Evolutionary conservation across 345 rosid genomes (phyloP).

Genomic region (Sonneratia caseolaris): DNA sequence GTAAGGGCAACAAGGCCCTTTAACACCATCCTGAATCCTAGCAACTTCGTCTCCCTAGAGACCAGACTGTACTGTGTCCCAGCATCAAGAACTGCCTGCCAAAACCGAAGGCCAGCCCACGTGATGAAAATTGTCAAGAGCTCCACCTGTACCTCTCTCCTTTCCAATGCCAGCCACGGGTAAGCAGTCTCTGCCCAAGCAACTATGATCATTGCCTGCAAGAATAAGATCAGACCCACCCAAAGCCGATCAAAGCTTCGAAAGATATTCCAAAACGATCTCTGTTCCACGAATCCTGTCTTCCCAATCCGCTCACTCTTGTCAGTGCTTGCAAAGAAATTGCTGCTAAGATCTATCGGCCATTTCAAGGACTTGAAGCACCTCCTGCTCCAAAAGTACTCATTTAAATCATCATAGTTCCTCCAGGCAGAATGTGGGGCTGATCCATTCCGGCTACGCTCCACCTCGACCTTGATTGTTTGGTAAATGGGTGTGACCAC

Average conservation of each 20-base stretch:
- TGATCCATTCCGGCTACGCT: conserved; percentile 58
- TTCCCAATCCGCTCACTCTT: conserved; percentile 54
- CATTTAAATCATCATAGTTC: conserved; percentile 84
- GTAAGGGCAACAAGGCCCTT: conserved; percentile 52
- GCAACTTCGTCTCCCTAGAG: conserved; percentile 46
- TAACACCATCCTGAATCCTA: conserved; percentile 66
- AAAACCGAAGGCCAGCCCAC: conserved; percentile 63
- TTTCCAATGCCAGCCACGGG: conserved; percentile 52
- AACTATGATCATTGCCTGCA: conserved; percentile 66
- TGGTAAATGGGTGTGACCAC: conserved; percentile 62
- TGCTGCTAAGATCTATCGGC: conserved; percentile 49
- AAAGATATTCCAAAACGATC: conserved; percentile 74
- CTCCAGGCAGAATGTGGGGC: conserved; percentile 81
- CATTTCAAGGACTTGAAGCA: conserved; percentile 64
- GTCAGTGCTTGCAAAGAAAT: conserved; percentile 27
- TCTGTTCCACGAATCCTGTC: conserved; percentile 85
- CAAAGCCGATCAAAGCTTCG: conserved; percentile 78
- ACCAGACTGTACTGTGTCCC: conserved; percentile 88
- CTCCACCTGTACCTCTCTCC: conserved; percentile 45
- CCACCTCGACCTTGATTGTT: conserved; percentile 48
- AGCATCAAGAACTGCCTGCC: conserved; percentile 69
- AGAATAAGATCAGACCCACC: conserved; percentile 60
- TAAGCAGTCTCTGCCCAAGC: conserved; percentile 44
- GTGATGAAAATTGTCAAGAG: conserved; percentile 76
- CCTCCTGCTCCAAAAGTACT: conserved; percentile 83